Conservation (phyloP, 2,329 filamentous ascomycete genomes). For the Huntiella savannae region DNA sequence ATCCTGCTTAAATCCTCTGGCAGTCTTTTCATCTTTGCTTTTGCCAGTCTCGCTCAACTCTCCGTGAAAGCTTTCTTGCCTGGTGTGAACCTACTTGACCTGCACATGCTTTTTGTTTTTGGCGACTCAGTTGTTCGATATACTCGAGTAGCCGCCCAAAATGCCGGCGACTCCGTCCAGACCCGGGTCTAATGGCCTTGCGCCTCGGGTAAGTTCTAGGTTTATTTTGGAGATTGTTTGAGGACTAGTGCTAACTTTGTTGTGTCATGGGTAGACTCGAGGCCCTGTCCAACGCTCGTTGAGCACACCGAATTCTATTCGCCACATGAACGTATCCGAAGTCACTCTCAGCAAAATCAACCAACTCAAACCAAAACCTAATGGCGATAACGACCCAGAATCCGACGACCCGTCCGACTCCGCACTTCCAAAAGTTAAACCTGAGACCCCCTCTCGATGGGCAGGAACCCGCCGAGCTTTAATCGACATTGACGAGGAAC, state of each 20-base stretch:
- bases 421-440: slow-evolving; percentile 13
- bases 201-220: slow-evolving; percentile 2
- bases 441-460: slow-evolving; percentile 33
- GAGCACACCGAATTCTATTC: slow-evolving; percentile 18
- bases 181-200: slow-evolving; percentile 6
- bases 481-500: slow-evolving; percentile 25
- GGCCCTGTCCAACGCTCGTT: slow-evolving; percentile 34
- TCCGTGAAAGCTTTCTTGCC: neutral
- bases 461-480: slow-evolving; percentile 27
- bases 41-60: neutral
- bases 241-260: too few species aligned
- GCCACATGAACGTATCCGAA: slow-evolving; percentile 28
- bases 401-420: slow-evolving; percentile 7
- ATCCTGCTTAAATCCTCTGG: too few species aligned
- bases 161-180: slow-evolving; percentile 8
- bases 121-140: slow-evolving; percentile 13
- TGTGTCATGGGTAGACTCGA: slow-evolving; percentile 3
- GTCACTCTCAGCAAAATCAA: slow-evolving; percentile 42
- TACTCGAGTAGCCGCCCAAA: slow-evolving; percentile 1
- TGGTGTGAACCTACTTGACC: neutral
- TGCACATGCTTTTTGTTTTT: neutral
- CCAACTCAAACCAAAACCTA: slow-evolving; percentile 33
- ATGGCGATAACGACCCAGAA: slow-evolving; percentile 12
- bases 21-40: neutral
- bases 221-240: too few species aligned